These are phyloP conservation scores for Lecanosticta acicola DNA, from an alignment of 2,329 filamentous ascomycete species.

Conservation along the genomic window DNA sequence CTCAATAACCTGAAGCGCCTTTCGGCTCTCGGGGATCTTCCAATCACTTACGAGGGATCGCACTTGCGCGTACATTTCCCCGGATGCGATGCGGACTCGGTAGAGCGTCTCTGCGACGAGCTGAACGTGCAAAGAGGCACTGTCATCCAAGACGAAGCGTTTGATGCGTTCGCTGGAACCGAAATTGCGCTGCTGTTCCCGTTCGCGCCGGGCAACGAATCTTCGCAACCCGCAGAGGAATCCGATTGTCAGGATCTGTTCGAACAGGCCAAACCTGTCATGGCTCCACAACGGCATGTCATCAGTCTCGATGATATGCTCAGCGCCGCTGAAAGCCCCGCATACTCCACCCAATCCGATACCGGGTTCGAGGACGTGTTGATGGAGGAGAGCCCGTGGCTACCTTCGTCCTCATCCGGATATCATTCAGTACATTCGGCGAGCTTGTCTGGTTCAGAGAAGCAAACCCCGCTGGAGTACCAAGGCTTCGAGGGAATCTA, in stretches of 20 bases:
- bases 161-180: constrained; percentile 61
- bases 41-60: constrained; percentile 65
- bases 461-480: constrained; percentile 49
- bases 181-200: constrained; percentile 77
- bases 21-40: constrained; percentile 72
- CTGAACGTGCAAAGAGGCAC: constrained; percentile 75
- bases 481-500: constrained; percentile 62
- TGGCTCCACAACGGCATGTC: constrained; percentile 14
- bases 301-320: constrained; percentile 57
- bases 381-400: constrained; percentile 49
- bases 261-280: constrained; percentile 12
- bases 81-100: constrained; percentile 76
- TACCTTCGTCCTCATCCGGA: constrained; percentile 44
- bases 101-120: constrained; percentile 80
- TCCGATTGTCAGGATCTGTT: constrained; percentile 35
- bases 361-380: constrained; percentile 26
- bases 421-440: constrained; percentile 53
- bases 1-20: constrained; percentile 77
- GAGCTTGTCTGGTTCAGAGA: constrained; percentile 39
- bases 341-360: constrained; percentile 35
- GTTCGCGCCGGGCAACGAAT: constrained; percentile 62
- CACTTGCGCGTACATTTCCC: constrained; percentile 80
- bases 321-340: constrained; percentile 37
- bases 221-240: constrained; percentile 37
- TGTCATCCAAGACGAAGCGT: constrained; percentile 72